Percentiles rank a stretch among this genome's conserved stretches.
phyloP scores from a whole-genome alignment of 768 basidiomycete genomes.

The Cyclocybe aegerita region DNA sequence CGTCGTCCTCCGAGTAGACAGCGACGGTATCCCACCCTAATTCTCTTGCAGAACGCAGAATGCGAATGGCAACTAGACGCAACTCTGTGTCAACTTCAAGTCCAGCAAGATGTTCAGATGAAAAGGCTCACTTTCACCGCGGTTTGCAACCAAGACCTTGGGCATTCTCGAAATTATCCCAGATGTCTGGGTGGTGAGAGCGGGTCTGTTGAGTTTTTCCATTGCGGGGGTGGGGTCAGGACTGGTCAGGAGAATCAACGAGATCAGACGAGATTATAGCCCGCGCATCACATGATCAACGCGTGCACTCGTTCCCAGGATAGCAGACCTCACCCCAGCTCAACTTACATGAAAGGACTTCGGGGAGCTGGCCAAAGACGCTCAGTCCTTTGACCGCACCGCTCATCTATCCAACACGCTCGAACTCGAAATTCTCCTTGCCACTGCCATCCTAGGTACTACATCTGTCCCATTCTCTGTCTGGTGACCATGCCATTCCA shows the following conservation, averaged over 20 bases:
- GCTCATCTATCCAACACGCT: too few species aligned
- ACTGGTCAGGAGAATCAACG: neutral
- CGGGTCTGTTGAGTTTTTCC: neutral
- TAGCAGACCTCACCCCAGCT: too few species aligned
- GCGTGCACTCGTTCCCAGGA: too few species aligned
- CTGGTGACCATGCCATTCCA: conserved; percentile 6
- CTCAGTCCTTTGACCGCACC: too few species aligned
- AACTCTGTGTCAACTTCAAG: neutral
- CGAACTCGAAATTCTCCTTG: too few species aligned
- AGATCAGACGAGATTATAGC: too few species aligned
- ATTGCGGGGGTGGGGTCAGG: neutral
- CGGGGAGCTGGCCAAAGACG: too few species aligned
- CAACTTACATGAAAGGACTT: too few species aligned
- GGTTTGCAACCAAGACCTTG: conserved; percentile 75
- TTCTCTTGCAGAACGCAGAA: conserved; percentile 83
- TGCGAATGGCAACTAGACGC: conserved; percentile 75
- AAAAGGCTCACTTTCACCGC: conserved; percentile 57
- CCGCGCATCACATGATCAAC: too few species aligned
- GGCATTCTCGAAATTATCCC: conserved; percentile 30
- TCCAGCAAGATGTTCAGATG: conserved; percentile 1
- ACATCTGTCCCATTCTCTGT: too few species aligned
- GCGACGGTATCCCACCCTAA: conserved; percentile 88
- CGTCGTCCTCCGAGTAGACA: conserved; percentile 83
- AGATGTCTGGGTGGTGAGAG: neutral
- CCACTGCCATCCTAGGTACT: too few species aligned